phyloP scores from a whole-genome alignment of 345 rosid species.

The Turritis glabra region DNA sequence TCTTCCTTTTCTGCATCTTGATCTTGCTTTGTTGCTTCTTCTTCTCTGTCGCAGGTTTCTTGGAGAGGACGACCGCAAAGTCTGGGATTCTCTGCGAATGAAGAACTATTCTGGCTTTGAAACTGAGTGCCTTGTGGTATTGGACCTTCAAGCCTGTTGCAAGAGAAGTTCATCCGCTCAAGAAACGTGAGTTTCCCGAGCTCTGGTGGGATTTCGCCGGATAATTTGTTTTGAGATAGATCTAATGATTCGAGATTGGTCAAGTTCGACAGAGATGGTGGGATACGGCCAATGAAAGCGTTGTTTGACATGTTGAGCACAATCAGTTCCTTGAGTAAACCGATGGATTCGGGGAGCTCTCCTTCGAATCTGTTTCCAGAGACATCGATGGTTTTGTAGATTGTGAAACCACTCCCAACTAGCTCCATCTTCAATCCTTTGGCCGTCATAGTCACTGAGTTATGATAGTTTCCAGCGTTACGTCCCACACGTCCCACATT shows the following conservation, averaged over 20 bases:
- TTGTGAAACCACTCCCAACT: conserved; percentile 17
- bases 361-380: conserved; percentile 24
- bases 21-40: conserved; percentile 10
- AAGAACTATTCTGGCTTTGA: conserved; percentile 10
- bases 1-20: background rate
- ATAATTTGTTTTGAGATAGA: conserved; percentile 20
- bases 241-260: conserved; percentile 31
- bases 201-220: conserved; percentile 22
- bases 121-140: conserved; percentile 25
- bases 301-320: conserved; percentile 34
- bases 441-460: background rate
- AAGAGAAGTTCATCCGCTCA: background rate
- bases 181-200: conserved; percentile 21
- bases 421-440: conserved; percentile 17
- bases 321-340: conserved; percentile 17
- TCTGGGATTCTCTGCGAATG: background rate
- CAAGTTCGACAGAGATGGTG: conserved; percentile 14
- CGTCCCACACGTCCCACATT: background rate
- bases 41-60: background rate
- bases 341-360: conserved; percentile 14
- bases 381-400: conserved; percentile 25
- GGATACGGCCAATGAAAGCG: conserved; percentile 19
- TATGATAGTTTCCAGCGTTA: background rate
- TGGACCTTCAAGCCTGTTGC: conserved; percentile 8
- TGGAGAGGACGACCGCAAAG: background rate